Base-by-base conservation (phyloP, 2,329 filamentous ascomycete genomes). In the Microsporum audouinii region DNA sequence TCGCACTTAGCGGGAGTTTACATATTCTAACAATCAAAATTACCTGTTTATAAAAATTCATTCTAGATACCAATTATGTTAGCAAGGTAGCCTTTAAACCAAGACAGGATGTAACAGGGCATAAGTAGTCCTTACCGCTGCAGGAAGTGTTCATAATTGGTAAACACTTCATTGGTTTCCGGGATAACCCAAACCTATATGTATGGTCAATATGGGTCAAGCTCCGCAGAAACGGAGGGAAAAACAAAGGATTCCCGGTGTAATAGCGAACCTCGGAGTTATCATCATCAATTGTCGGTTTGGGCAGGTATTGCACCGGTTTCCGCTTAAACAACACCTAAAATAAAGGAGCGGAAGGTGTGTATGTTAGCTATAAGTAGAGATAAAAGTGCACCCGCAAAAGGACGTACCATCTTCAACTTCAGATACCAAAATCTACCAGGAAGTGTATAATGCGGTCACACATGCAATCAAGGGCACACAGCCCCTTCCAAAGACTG, bases 291-390 rank as follows among this genome's bases (percentile, higher is more conserved):
- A 92, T 83, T 59, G 82, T 78, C 27, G 88, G 87, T 56, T 82
- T 80, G 57, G 88, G 82, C 66, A 91, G 79, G 72, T 90, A 88
- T 76, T 89, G 86, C 71, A 97, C 91, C 61, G 91, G 91, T 77
- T 97, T 97, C 70, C 94, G 85, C 79, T 97, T 97, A 76, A 89
- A 96, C 66, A 96, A 82, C 68, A 99, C 92, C 92, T 97, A 71
- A 23, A 55, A 5, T 10, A 43, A 17, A 23, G 17, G 17, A 23
- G 17, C 17, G 17, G 17, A 17, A 17, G 17, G 43, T 27, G 17
- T 3, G n/a, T 5, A n/a, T 34, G 7, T 29, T 58, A 39, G n/a
- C 14, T n/a, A 10, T 34, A 1, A 6, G 10, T 6, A 39, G 10
- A 36, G 41, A 41, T 6, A 17, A 43, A 14, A 5, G 39, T 43